Percentiles rank a stretch among this genome's conserved stretches.
Evolutionary conservation across 2,329 filamentous ascomycete genomes (phyloP).

Genomic region (Hypoxylon rubiginosum): DNA sequence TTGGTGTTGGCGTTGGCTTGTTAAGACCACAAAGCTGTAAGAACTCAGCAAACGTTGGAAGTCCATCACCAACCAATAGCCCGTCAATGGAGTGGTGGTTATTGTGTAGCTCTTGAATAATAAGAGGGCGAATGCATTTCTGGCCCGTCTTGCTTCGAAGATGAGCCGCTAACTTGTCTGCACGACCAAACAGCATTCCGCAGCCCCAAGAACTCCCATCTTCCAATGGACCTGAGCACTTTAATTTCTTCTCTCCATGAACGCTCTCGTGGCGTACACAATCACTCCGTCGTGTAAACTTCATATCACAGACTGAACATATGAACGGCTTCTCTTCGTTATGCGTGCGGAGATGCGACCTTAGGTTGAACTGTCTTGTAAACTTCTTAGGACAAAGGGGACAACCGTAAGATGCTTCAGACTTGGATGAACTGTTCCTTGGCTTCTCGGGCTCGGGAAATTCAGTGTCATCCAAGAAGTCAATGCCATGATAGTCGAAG

Average conservation of each 20-base stretch:
- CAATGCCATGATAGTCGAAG: conserved; percentile 43
- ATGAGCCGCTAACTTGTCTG: conserved; percentile 43
- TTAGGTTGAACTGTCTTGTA: conserved; percentile 42
- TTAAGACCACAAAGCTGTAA: conserved; percentile 30
- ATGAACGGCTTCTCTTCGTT: conserved; percentile 36
- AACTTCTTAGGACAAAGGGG: conserved; percentile 40
- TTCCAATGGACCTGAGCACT: conserved; percentile 41
- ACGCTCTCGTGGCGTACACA: conserved; percentile 38
- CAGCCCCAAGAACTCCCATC: conserved; percentile 45
- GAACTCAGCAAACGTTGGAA: conserved; percentile 36
- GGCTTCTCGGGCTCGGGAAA: conserved; percentile 38
- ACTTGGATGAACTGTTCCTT: conserved; percentile 9
- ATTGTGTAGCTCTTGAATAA: conserved; percentile 31
- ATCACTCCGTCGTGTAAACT: conserved; percentile 39
- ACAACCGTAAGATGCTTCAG: conserved; percentile 30
- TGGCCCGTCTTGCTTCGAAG: conserved; percentile 39
- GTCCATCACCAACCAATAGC: neutral
- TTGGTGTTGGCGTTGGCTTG: too few species aligned
- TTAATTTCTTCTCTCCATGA: conserved; percentile 42
- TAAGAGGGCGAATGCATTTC: conserved; percentile 36
- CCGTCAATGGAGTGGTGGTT: neutral
- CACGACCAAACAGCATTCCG: conserved; percentile 36
- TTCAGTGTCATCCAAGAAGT: conserved; percentile 30
- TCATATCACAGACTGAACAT: conserved; percentile 36
- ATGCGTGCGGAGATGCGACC: conserved; percentile 41